phyloP scores from a whole-genome alignment of 441 rosid genomes.

The Hura crepitans region DNA sequence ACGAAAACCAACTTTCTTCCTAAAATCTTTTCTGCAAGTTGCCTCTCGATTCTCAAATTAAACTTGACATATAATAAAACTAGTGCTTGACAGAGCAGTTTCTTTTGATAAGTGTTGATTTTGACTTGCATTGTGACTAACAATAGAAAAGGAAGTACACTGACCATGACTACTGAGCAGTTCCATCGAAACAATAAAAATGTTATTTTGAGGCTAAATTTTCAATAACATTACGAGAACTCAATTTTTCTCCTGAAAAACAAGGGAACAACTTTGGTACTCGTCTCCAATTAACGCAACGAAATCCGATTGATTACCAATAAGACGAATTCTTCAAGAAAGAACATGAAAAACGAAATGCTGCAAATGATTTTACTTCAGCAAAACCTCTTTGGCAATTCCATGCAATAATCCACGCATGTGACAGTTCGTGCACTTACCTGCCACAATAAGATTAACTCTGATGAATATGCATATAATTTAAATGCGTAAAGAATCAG shows the following conservation, averaged over 20 bases:
- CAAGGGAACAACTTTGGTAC: background rate
- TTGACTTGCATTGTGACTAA: too few relatives aligned
- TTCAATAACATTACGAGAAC: background rate
- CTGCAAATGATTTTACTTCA: background rate
- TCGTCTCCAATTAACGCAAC: background rate
- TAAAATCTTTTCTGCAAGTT: too few relatives aligned
- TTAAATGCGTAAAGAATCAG: background rate
- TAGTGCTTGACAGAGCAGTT: too few relatives aligned
- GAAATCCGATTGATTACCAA: slow-evolving; percentile 6
- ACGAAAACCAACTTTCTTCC: too few relatives aligned
- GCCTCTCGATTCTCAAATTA: too few relatives aligned
- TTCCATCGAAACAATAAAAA: background rate
- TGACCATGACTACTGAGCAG: too few relatives aligned
- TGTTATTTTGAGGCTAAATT: background rate
- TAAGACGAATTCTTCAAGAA: background rate
- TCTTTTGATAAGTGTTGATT: background rate
- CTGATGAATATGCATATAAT: background rate
- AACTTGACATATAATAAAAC: too few relatives aligned
- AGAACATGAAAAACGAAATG: background rate
- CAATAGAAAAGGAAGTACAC: background rate
- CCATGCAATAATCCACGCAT: background rate
- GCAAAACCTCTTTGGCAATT: slow-evolving; percentile 4
- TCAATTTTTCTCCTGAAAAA: background rate
- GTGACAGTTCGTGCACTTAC: slow-evolving; percentile 2
- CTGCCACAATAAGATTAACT: background rate